Evolutionary conservation across 805 yeast species (phyloP).

Genomic region (Candida boleticola): DNA sequence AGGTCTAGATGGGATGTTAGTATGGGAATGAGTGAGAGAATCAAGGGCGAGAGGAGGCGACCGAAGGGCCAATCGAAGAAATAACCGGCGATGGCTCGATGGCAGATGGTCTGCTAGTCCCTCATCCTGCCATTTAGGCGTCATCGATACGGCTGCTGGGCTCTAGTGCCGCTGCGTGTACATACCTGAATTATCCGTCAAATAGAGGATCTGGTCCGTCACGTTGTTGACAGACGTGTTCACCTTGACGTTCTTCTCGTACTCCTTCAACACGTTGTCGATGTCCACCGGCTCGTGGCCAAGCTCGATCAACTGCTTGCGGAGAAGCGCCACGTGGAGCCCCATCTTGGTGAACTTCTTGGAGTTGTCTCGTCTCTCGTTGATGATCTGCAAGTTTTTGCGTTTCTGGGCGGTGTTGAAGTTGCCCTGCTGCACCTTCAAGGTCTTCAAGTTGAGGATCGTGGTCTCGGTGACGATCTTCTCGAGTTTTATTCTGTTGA

Average conservation of each 20-base stretch:
- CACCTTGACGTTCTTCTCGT: conserved; percentile 57
- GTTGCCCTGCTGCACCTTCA: conserved; percentile 46
- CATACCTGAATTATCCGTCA: conserved; percentile 48
- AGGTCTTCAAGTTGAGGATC: conserved; percentile 34
- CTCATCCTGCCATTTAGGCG: too few relatives aligned
- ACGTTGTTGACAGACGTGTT: conserved; percentile 56
- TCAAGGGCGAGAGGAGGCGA: not conserved
- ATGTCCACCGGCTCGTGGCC: conserved; percentile 59
- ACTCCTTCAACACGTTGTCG: conserved; percentile 52
- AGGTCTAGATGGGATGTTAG: conserved; percentile 25
- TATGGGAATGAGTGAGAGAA: conserved; percentile 4
- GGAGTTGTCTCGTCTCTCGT: conserved; percentile 48
- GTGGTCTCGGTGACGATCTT: conserved; percentile 33
- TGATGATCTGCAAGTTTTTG: conserved; percentile 49
- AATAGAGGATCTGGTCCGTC: conserved; percentile 57
- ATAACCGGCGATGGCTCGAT: not conserved
- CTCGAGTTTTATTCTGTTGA: conserved; percentile 36
- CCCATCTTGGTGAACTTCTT: conserved; percentile 57
- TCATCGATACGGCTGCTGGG: not conserved
- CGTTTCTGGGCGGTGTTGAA: conserved; percentile 50
- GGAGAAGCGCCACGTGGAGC: conserved; percentile 62
- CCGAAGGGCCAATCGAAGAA: not conserved
- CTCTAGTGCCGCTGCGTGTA: too few relatives aligned
- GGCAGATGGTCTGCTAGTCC: too few relatives aligned
- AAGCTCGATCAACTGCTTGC: conserved; percentile 56